Evolutionary conservation across 2,329 filamentous ascomycete species (phyloP), one percentile per base, ranked within the genome.

Genomic region (Aspergillus niger): DNA sequence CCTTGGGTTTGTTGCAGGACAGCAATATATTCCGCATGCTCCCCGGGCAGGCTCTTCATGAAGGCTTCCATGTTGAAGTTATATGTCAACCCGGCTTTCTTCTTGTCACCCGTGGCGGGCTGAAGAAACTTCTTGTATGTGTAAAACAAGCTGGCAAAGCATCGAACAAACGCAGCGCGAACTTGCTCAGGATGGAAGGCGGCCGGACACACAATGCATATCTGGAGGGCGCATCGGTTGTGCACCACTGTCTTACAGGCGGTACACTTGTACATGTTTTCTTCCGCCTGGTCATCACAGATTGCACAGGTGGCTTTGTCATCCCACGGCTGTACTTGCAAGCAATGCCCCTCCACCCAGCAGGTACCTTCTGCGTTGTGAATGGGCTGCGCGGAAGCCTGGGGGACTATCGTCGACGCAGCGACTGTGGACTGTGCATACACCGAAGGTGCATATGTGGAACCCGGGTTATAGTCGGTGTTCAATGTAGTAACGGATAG

Each of bases 61-160:
- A 89, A 90, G 3, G 84, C 84, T 48, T 89, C 86, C 80, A 87
- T 85, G 71, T 89, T 87, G 77, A 90, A 89, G 60, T 81, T 81
- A 67, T 88, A 89, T 24, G 84, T 76, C 72, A 88, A 75, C 2
- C 86, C 87, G 10, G 82, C 79, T 69, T 87, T 89, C 72, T 85
- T 86, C 65, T 86, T 83, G 55, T 88, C 85, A 24, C 84, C 82
- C 8, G 77, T 82, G 15, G 87, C 82, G 4, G 86, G 84, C 22
- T 81, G 74, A 62, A 90, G 79, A 69, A 83, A 89, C 66, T 85
- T 85, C 58, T 88, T 84, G 70, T 90, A 90, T 0, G 87, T 90
- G 74, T 89, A 89, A 64, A 90, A 81, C 59, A 90, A 77, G 67
- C 86, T 89, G 32, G 87, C 87, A 67, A 90, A 89, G 74, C 86